Evolutionary conservation across 495 filamentous ascomycete species (phyloP).

Genomic region (Annulohypoxylon moriforme): DNA sequence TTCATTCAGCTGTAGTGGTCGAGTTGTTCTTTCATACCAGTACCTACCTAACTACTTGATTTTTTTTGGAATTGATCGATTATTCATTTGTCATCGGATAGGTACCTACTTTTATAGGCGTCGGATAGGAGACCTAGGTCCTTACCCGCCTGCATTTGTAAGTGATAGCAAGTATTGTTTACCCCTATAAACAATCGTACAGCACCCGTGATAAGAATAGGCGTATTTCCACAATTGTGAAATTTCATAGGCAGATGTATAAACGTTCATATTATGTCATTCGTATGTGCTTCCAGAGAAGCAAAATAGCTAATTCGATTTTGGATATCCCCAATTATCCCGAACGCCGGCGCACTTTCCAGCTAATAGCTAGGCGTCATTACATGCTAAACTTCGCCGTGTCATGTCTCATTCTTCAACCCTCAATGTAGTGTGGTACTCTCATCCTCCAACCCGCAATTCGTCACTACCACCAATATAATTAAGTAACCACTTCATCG

Average conservation of each 20-base stretch:
- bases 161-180: not conserved
- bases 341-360: slow-evolving; percentile 15
- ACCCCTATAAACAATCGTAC: not conserved
- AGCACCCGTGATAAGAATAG: not conserved
- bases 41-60: not conserved
- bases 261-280: not conserved
- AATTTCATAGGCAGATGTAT: not conserved
- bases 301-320: not conserved
- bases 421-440: not conserved
- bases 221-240: not conserved
- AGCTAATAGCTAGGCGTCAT: slow-evolving; percentile 9
- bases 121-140: no score
- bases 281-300: not conserved
- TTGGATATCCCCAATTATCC: not conserved
- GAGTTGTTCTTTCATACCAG: not conserved
- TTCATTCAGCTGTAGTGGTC: slow-evolving; percentile 1
- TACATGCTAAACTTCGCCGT: slow-evolving; percentile 19
- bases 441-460: not conserved
- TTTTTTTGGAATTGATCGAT: not conserved
- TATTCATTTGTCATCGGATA: not conserved
- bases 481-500: not conserved
- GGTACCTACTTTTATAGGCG: not conserved
- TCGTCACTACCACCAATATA: not conserved
- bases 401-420: not conserved
- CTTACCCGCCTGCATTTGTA: no score